A percentile compares a stretch with the other conserved stretches of the same genome.
Conservation (phyloP, 352 stramenopile genomes). For the Pythium phragmiticola region DNA sequence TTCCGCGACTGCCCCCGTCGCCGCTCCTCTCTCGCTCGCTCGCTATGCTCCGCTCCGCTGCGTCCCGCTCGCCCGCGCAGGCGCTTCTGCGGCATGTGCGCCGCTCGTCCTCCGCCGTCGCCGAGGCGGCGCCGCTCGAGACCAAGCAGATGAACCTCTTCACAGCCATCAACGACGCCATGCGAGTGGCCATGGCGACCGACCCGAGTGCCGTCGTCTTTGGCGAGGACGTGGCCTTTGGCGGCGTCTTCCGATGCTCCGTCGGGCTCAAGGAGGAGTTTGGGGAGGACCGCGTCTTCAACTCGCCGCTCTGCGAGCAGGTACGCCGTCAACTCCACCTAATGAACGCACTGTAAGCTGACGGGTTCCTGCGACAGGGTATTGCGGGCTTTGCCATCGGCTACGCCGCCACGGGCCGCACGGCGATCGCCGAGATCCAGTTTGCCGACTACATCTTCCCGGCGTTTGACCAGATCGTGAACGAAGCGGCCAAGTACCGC, state of each 20-base stretch:
- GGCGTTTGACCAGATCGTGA: slow-evolving; percentile 96
- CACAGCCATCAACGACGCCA: slow-evolving; percentile 91
- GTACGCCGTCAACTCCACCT: slow-evolving; percentile 23
- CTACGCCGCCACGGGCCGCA: slow-evolving; percentile 95
- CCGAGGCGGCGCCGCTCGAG: slow-evolving; percentile 26
- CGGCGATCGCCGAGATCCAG: slow-evolving; percentile 98
- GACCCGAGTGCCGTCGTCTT: slow-evolving; percentile 93
- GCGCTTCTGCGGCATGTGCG: slow-evolving; percentile 16
- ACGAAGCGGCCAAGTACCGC: slow-evolving; percentile 98
- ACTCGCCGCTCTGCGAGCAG: slow-evolving; percentile 96
- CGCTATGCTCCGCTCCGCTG: slow-evolving; percentile 17
- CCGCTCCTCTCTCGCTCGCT: not conserved
- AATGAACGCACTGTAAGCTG: not conserved
- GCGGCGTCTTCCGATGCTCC: slow-evolving; percentile 97
- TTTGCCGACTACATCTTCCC: slow-evolving; percentile 98
- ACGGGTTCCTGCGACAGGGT: slow-evolving; percentile 22
- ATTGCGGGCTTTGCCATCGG: slow-evolving; percentile 96
- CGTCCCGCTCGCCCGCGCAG: slow-evolving; percentile 2
- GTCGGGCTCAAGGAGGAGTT: slow-evolving; percentile 94
- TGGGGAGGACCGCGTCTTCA: slow-evolving; percentile 94
- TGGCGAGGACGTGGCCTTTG: slow-evolving; percentile 98
- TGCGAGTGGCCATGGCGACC: slow-evolving; percentile 87
- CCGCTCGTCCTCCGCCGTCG: slow-evolving; percentile 8
- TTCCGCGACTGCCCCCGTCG: slow-evolving; percentile 8
- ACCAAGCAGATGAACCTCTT: slow-evolving; percentile 92